Base-by-base conservation (phyloP, 169 alveolate genomes). In the Hammondia hammondi region DNA sequence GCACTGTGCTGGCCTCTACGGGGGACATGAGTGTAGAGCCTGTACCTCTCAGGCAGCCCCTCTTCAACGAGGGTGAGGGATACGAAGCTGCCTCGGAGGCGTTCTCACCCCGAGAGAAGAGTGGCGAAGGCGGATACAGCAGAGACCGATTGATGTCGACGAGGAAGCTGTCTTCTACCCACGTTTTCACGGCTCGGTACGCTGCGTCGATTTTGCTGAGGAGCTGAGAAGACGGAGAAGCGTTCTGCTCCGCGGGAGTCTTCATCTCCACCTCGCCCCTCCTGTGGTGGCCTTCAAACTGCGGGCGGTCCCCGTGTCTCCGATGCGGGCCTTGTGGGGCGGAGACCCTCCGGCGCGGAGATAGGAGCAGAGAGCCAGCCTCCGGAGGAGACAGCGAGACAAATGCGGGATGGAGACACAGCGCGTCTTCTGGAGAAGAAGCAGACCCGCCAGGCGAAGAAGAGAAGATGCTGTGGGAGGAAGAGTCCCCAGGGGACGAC, bases 201-300 rank as follows among this genome's bases (percentile, higher is more conserved):
- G 85, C 85, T 9, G 43, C 48, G 48, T 73, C 85, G 19, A 73
- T 35, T 73, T 73, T 73, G 48, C 43, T 17, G 19, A 73, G 85
- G 27, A 73, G 85, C 85, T 73, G 85, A 32, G 85, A 73, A n/a
- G 85, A 73, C 43, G 85, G 48, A 19, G 85, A n/a, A 5, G 85
- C 32, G 35, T 17, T 27, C 21, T 2, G 77, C 9, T 27, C 77
- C 9, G 10, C 77, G 32, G 77, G 77, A 27, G n/a, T 4, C 77
- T 17, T 67, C 77, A 67, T 21, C n/a, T 27, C 77, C 10, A 32
- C 77, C 77, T 67, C 77, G 35, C 32, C n/a, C 77, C 32, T 9
- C 77, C 77, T 67, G 12, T 6, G 77, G 10, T 67, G 77, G 35
- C 77, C 77, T 67, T 9, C 9, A 67, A 21, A 67, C 32, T 14